Percentiles rank a stretch among this genome's conserved stretches.
Conservation (phyloP, 352 stramenopile genomes). For the Pythium aquatile region DNA sequence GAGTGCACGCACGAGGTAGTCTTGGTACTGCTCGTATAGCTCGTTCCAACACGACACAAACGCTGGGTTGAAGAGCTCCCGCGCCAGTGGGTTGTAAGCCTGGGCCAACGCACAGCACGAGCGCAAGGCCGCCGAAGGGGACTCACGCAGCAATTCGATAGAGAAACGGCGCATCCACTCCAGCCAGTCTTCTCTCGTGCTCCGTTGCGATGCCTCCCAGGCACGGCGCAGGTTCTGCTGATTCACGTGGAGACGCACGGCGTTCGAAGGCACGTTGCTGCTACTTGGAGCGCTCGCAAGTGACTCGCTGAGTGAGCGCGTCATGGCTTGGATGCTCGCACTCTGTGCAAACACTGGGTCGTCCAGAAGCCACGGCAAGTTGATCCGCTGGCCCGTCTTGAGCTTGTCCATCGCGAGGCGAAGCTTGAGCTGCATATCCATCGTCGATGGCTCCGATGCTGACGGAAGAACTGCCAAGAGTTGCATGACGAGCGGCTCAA, state of each 20-base stretch:
- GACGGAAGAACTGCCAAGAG: slow-evolving; percentile 60
- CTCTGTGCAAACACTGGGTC: slow-evolving; percentile 45
- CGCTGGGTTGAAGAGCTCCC: slow-evolving; percentile 98
- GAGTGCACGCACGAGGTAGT: slow-evolving; percentile 94
- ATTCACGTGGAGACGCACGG: slow-evolving; percentile 88
- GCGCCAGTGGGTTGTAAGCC: slow-evolving; percentile 96
- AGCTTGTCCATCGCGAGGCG: slow-evolving; percentile 54
- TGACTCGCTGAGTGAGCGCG: slow-evolving; percentile 15
- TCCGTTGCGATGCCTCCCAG: slow-evolving; percentile 82
- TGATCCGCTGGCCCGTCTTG: slow-evolving; percentile 41
- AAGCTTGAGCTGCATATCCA: slow-evolving; percentile 50
- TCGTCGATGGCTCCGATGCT: slow-evolving; percentile 31
- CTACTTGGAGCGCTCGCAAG: slow-evolving; percentile 28
- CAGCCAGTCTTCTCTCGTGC: slow-evolving; percentile 95
- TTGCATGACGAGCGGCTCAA: slow-evolving; percentile 65
- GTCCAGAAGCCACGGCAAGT: slow-evolving; percentile 45
- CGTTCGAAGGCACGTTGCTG: slow-evolving; percentile 46
- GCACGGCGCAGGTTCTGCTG: slow-evolving; percentile 84
- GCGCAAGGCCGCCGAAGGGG: slow-evolving; percentile 93
- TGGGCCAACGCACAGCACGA: slow-evolving; percentile 95
- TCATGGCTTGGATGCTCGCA: slow-evolving; percentile 22
- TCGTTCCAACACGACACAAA: slow-evolving; percentile 99
- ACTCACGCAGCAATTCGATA: slow-evolving; percentile 97
- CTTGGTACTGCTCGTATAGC: slow-evolving; percentile 89
- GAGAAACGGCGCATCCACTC: slow-evolving; percentile 99